Evolutionary conservation across 2,329 filamentous ascomycete genomes (phyloP), one percentile per base, ranked within the genome.

Genomic region (Colletotrichum gigasporum): DNA sequence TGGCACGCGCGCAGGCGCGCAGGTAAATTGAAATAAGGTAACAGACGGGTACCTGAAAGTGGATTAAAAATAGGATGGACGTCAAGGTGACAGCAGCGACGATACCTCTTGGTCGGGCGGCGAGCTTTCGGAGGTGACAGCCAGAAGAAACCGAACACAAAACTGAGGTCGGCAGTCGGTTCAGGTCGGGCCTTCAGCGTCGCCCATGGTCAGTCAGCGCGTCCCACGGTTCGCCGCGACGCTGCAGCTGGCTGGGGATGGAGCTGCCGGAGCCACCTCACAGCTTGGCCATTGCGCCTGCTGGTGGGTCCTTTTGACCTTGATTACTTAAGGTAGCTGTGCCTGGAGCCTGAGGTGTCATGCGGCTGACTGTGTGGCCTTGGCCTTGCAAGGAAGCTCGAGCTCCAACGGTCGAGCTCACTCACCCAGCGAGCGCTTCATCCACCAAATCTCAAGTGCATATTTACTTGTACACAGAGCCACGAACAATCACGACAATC

Each of bases 161-260:
- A 54, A 28, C 41, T 62, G 48, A 62, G 56, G 56, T 65, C 61
- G 48, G 41, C 56, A 61, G 56, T 22, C 44, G 41, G 22, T 61
- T 37, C 32, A 37, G 54, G 44, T 63, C 54, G 53, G 54, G 60
- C 52, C 45, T 57, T 41, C n/a, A n/a, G n/a, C n/a, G n/a, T n/a
- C n/a, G n/a, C n/a, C 48, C 39, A 45, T 28, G 47, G n/a, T 56
- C 30, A 26, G 56, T 61, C 62, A 65, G 56, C 62, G 62, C 62
- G 62, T 61, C 59, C 55, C 57, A 65, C 48, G 56, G 56, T 48
- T 61, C 42, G 62, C 53, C 61, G 62, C 62, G 62, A 65, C 41
- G 47, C n/a, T n/a, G 41, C 53, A 45, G 28, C 39, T 41, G 20
- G 24, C 48, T 48, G 45, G 45, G 48, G 56, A 63, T 63, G 60